Evolutionary conservation across 768 basidiomycete genomes (phyloP).

Genomic region (Xerocomus brunneocitrinus): DNA sequence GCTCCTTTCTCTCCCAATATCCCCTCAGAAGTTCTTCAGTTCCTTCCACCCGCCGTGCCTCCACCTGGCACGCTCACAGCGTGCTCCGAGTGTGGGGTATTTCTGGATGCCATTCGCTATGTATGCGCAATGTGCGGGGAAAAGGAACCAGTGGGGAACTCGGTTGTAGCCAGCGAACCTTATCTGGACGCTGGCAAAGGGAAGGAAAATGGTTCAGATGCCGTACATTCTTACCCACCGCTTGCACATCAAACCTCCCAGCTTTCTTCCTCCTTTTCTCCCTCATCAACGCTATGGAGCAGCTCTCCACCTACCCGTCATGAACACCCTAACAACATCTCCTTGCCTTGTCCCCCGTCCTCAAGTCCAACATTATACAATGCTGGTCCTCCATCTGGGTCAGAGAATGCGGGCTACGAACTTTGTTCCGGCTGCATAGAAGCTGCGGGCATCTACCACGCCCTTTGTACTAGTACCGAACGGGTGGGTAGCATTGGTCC

Average conservation of each 20-base stretch:
- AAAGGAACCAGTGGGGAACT: slow-evolving; percentile 44
- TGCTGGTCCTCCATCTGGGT: not conserved
- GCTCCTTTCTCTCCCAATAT: slow-evolving; percentile 31
- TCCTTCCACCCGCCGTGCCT: slow-evolving; percentile 43
- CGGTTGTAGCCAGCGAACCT: slow-evolving; percentile 8
- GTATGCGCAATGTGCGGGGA: slow-evolving; percentile 87
- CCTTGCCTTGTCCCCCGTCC: slow-evolving; percentile 42
- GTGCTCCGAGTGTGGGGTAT: slow-evolving; percentile 76
- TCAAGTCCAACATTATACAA: slow-evolving; percentile 17
- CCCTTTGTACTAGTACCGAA: slow-evolving; percentile 51
- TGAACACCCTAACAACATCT: slow-evolving; percentile 34
- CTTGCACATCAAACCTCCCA: slow-evolving; percentile 29
- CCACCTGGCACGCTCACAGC: slow-evolving; percentile 64
- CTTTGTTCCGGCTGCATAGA: slow-evolving; percentile 81
- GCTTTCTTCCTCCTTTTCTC: slow-evolving; percentile 17
- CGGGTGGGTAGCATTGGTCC: slow-evolving; percentile 17
- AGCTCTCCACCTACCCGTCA: slow-evolving; percentile 11
- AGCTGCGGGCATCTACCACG: slow-evolving; percentile 71
- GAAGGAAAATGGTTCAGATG: slow-evolving; percentile 36
- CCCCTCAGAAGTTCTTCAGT: slow-evolving; percentile 50
- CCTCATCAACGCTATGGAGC: slow-evolving; percentile 12
- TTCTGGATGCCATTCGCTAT: slow-evolving; percentile 82
- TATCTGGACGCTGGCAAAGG: slow-evolving; percentile 36
- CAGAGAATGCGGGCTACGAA: slow-evolving; percentile 58
- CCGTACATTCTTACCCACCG: slow-evolving; percentile 32